Percentiles rank a stretch among this genome's conserved stretches.
These are phyloP conservation scores for Tagetes patula DNA, from an alignment of 129 eudicot species.

Conservation along the genomic window DNA sequence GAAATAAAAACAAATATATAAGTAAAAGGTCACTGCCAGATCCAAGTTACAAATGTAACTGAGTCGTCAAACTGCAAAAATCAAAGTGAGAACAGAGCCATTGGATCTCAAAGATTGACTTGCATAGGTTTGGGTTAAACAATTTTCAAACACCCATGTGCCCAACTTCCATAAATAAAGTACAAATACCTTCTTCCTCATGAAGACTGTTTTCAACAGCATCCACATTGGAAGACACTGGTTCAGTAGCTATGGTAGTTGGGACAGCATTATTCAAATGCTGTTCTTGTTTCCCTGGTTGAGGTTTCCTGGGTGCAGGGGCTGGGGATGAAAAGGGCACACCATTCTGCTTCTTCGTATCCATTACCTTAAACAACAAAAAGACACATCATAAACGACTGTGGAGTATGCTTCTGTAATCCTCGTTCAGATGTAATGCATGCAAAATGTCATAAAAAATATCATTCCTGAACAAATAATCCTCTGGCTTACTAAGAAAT, in stretches of 20 bases:
- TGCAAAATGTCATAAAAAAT: neutral
- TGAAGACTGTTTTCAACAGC: conserved; percentile 52
- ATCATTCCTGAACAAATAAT: neutral
- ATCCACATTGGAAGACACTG: conserved; percentile 40
- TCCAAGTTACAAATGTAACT: neutral
- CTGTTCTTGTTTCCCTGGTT: conserved; percentile 46
- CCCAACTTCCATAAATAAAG: neutral
- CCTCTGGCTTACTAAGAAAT: conserved; percentile 4
- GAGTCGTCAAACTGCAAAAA: neutral
- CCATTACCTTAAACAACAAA: conserved; percentile 63
- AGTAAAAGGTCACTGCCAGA: neutral
- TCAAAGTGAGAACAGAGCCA: neutral
- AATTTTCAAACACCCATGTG: neutral
- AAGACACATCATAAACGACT: conserved; percentile 13
- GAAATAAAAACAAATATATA: no score
- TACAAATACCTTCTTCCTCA: conserved; percentile 71
- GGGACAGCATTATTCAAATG: conserved; percentile 31
- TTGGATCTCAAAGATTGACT: neutral
- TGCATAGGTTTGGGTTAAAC: neutral
- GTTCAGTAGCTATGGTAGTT: conserved; percentile 37
- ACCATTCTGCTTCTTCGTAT: conserved; percentile 64
- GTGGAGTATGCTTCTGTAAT: neutral
- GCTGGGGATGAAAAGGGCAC: conserved; percentile 51
- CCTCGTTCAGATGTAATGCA: neutral
- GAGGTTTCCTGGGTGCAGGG: conserved; percentile 49